phyloP scores from a whole-genome alignment of 495 filamentous ascomycete species.

The Clavariopsis aquatica region DNA sequence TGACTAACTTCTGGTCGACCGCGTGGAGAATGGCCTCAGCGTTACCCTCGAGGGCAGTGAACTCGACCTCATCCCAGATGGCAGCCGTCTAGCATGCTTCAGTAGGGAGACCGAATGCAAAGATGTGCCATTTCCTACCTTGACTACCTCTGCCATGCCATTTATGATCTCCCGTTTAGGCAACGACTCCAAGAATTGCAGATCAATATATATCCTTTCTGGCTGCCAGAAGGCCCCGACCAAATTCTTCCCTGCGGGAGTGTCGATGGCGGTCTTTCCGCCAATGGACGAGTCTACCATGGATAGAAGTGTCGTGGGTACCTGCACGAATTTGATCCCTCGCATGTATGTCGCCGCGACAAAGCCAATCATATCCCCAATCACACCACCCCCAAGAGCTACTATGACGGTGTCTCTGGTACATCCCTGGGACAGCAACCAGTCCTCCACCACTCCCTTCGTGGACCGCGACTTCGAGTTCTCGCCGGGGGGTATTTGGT shows the following conservation, averaged over 20 bases:
- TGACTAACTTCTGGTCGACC: conserved; percentile 51
- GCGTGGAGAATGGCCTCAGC: conserved; percentile 73
- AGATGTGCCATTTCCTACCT: conserved; percentile 49
- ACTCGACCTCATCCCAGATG: conserved; percentile 89
- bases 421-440: conserved; percentile 90
- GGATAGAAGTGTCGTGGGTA: conserved; percentile 88
- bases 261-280: conserved; percentile 97
- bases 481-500: conserved; percentile 87
- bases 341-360: conserved; percentile 98
- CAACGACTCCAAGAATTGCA: conserved; percentile 87
- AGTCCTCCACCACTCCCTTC: conserved; percentile 94
- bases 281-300: conserved; percentile 99
- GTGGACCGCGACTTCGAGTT: conserved; percentile 89
- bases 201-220: conserved; percentile 87
- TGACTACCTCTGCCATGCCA: conserved; percentile 97
- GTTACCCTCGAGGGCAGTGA: conserved; percentile 79
- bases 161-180: conserved; percentile 95
- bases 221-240: conserved; percentile 98
- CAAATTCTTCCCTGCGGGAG: conserved; percentile 94
- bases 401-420: conserved; percentile 93
- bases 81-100: conserved; percentile 68
- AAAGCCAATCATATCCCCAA: conserved; percentile 97
- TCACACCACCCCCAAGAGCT: conserved; percentile 94
- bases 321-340: conserved; percentile 92
- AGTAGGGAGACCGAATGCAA: conserved; percentile 2